phyloP scores from a whole-genome alignment of 75 land plant species.

The Cryptomeria japonica region DNA sequence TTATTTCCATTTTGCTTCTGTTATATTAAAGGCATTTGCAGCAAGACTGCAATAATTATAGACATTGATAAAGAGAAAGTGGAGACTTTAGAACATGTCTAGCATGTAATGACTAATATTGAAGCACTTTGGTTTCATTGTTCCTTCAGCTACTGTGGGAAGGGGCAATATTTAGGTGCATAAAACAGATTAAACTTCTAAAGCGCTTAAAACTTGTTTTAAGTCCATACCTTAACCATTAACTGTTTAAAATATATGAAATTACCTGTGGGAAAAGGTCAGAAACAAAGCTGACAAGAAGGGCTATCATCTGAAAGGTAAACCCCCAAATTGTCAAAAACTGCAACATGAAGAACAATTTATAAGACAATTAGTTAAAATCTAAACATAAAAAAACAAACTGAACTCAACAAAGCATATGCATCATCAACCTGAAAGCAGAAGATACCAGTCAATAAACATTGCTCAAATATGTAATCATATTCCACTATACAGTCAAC shows the following conservation, averaged over 20 bases:
- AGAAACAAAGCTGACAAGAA: conserved; percentile 22
- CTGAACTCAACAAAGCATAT: background rate
- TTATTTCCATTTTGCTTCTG: background rate
- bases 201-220: conserved; percentile 6
- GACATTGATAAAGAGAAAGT: background rate
- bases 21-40: background rate
- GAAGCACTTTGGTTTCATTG: background rate
- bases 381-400: background rate
- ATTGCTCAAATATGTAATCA: background rate
- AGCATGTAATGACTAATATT: background rate
- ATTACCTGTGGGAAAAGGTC: conserved; percentile 32
- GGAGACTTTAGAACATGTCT: background rate
- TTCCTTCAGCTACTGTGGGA: background rate
- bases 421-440: background rate
- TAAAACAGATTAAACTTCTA: background rate
- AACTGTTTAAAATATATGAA: conserved; percentile 5
- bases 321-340: conserved; percentile 42
- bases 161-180: background rate
- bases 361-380: background rate
- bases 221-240: background rate
- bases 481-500: background rate
- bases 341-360: conserved; percentile 24
- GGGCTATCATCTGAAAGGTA: conserved; percentile 30
- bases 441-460: background rate
- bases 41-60: background rate